Base-by-base conservation (phyloP, 345 rosid genomes). In the Syzygium aromaticum region DNA sequence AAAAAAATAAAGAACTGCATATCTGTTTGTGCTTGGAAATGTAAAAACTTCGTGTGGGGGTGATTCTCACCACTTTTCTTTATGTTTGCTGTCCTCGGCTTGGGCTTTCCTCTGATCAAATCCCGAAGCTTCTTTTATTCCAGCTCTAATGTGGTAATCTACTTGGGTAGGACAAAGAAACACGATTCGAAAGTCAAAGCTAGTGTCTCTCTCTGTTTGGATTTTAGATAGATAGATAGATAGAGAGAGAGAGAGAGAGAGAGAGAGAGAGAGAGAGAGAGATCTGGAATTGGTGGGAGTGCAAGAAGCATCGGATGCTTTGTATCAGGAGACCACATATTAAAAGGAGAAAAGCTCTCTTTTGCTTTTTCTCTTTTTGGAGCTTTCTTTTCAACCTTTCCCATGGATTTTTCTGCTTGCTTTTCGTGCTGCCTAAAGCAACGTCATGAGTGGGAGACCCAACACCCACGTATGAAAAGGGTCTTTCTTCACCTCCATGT, bases 391-490 rank as follows among this genome's bases (percentile, higher is more conserved):
- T 77, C 61, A 77, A 82, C 46, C 28, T 82, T 86, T 40, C 53
- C 73, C 84, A 30, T 85, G 28, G 57, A 77, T 64, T 89, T 85
- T 52, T 84, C 84, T 82, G 51, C 46, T 86, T 11, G 22, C 86
- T 63, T 90, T 90, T 77, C 43, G 46, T 88, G 89, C 86, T 84
- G 88, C 84, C 23, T 38, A 73, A 83, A 89, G 90, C 15, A 87
- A 87, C 87, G 88, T 61, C 90, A 84, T 49, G 52, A 77, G 15
- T 61, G 85, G 86, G 87, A 88, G 88, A 82, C 86, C 89, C 80
- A 88, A 87, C 87, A 88, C 90, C 87, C 88, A 57, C 83, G 30
- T 82, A 87, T 84, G 87, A 89, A 63, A 86, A 28, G 77, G 80
- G n/a, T 63, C 51, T n/a, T 54, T 84, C 61, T 49, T 77, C 28